A percentile compares a stretch with the other conserved stretches of the same genome.
Conservation (phyloP, 2,329 filamentous ascomycete species). For the Dothidotthia symphoricarpi region DNA sequence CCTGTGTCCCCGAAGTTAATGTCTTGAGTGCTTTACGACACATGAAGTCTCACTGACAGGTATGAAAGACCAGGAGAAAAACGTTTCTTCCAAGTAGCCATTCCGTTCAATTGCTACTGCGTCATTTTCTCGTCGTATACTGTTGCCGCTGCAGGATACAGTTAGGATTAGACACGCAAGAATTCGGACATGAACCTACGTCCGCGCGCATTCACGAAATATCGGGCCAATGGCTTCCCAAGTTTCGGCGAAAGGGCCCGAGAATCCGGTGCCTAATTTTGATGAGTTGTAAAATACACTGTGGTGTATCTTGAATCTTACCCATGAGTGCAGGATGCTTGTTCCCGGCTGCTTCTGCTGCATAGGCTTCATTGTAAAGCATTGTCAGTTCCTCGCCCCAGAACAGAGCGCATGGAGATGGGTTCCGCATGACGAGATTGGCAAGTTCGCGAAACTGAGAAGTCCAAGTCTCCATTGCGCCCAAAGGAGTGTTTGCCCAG, state of each 20-base stretch:
- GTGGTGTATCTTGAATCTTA: too few relatives aligned
- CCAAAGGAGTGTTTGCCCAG: constrained; percentile 51
- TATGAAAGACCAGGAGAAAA: constrained; percentile 47
- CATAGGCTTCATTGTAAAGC: constrained; percentile 44
- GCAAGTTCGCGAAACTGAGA: constrained; percentile 46
- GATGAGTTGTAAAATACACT: too few relatives aligned
- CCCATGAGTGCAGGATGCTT: constrained; percentile 36
- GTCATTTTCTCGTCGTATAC: constrained; percentile 31
- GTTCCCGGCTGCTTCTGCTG: constrained; percentile 31
- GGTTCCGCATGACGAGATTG: constrained; percentile 34
- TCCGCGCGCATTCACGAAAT: constrained; percentile 30
- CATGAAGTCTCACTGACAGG: constrained; percentile 17
- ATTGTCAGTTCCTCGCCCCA: constrained; percentile 41
- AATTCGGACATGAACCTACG: background rate
- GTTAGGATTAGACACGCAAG: too few relatives aligned
- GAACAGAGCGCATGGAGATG: constrained; percentile 42
- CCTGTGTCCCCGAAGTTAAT: background rate
- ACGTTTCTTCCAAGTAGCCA: constrained; percentile 35
- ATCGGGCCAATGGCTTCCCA: constrained; percentile 42
- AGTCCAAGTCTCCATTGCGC: constrained; percentile 51
- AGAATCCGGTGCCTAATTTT: constrained; percentile 26
- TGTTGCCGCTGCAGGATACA: constrained; percentile 12
- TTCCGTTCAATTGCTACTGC: constrained; percentile 29
- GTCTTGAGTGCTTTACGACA: too few relatives aligned
- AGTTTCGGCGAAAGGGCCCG: constrained; percentile 39